A percentile compares a stretch with the other conserved stretches of the same genome.
phyloP scores from a whole-genome alignment of 2,329 filamentous ascomycete genomes.

The Scedosporium apiospermum region DNA sequence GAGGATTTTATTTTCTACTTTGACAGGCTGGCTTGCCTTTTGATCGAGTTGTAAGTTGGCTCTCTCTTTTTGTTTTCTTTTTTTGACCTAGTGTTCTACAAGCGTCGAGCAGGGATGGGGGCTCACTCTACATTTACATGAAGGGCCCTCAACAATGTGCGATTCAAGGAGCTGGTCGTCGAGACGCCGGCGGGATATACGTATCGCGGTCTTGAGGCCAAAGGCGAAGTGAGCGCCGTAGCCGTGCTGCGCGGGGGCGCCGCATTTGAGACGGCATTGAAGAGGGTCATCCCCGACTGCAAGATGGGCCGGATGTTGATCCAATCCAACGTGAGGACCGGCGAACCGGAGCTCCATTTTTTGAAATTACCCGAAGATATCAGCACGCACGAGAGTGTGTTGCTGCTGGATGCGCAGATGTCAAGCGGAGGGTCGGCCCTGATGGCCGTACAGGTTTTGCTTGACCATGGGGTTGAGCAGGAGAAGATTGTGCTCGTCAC shows the following conservation, averaged over 20 bases:
- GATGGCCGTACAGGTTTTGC: conserved; percentile 93
- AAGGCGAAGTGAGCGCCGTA: conserved; percentile 74
- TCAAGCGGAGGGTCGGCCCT: conserved; percentile 74
- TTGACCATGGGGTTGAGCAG: conserved; percentile 84
- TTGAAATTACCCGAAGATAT: conserved; percentile 71
- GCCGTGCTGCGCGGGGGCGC: conserved; percentile 83
- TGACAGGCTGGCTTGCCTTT: conserved; percentile 73
- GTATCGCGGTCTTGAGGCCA: conserved; percentile 63
- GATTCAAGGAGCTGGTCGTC: conserved; percentile 55
- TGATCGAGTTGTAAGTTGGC: conserved; percentile 61
- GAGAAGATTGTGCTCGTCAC: conserved; percentile 86
- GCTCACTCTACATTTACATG: conserved; percentile 7
- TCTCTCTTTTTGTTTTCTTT: no score
- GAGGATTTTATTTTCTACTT: conserved; percentile 99
- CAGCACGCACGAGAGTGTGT: conserved; percentile 63
- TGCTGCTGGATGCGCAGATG: conserved; percentile 91
- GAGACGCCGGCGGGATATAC: conserved; percentile 59
- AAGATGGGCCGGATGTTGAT: conserved; percentile 82
- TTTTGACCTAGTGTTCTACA: background rate
- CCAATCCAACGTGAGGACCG: conserved; percentile 74
- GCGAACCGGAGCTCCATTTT: conserved; percentile 90
- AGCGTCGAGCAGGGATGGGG: conserved; percentile 3
- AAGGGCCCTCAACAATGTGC: conserved; percentile 68
- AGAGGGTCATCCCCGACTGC: conserved; percentile 87
- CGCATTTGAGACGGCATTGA: conserved; percentile 77